These are phyloP conservation scores for Colletotrichum paranaense DNA, from an alignment of 2,329 filamentous ascomycete genomes.

Conservation along the genomic window DNA sequence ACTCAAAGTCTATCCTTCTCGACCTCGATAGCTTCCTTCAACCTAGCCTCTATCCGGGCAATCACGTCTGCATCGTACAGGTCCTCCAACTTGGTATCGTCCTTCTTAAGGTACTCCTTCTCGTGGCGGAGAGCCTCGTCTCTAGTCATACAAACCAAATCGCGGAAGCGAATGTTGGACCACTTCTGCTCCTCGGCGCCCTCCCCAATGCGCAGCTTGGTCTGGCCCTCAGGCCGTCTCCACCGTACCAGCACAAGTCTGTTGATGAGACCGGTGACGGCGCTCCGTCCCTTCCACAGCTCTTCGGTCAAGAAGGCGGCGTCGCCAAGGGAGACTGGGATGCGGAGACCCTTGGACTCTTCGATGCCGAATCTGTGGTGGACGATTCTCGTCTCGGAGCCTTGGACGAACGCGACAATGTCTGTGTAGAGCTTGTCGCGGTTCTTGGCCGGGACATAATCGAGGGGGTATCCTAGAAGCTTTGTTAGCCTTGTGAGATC, in stretches of 20 bases:
- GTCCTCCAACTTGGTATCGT: slow-evolving; percentile 73
- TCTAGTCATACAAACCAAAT: slow-evolving; percentile 92
- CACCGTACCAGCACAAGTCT: slow-evolving; percentile 85
- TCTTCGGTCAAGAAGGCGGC: slow-evolving; percentile 92
- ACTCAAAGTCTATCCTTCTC: slow-evolving; percentile 59
- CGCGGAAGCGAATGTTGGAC: slow-evolving; percentile 73
- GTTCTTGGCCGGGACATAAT: slow-evolving; percentile 83
- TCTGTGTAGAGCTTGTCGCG: slow-evolving; percentile 93
- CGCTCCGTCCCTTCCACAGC: slow-evolving; percentile 85
- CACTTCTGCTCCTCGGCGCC: slow-evolving; percentile 80
- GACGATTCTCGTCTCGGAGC: slow-evolving; percentile 77
- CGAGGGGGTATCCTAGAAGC: slow-evolving; percentile 80
- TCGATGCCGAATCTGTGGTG: slow-evolving; percentile 40
- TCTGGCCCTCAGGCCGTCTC: slow-evolving; percentile 72
- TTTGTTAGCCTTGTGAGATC: slow-evolving; percentile 5
- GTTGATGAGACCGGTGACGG: slow-evolving; percentile 83
- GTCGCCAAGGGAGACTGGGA: slow-evolving; percentile 83
- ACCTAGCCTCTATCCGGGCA: slow-evolving; percentile 72
- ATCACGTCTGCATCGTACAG: slow-evolving; percentile 79
- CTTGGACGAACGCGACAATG: slow-evolving; percentile 80
- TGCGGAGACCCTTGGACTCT: slow-evolving; percentile 75
- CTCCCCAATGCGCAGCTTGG: slow-evolving; percentile 69
- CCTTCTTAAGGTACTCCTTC: slow-evolving; percentile 79
- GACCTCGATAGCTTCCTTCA: slow-evolving; percentile 73
- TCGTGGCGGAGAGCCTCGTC: slow-evolving; percentile 87